Evolutionary conservation across 169 alveolate genomes (phyloP).

Genomic region (Eimeria falciformis): DNA sequence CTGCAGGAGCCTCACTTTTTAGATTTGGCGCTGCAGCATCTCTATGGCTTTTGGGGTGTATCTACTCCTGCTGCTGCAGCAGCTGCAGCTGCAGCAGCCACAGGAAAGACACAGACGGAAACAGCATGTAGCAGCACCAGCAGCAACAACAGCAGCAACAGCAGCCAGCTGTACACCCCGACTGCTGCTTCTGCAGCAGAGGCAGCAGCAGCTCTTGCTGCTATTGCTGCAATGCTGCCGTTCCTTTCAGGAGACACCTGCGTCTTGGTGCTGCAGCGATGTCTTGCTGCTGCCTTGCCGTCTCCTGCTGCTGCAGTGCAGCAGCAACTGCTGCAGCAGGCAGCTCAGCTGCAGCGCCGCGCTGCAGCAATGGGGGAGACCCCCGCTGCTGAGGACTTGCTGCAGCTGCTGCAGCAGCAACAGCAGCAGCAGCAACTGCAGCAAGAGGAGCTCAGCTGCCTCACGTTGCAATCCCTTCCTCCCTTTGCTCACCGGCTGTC

Average conservation of each 20-base stretch:
- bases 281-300: constrained; percentile 49
- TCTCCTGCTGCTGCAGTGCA: constrained; percentile 50
- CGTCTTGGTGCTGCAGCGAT: constrained; percentile 26
- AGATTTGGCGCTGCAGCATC: constrained; percentile 44
- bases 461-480: constrained; percentile 13
- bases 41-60: constrained; percentile 29
- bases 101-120: background rate
- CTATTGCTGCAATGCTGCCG: constrained; percentile 37
- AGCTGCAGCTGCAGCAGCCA: constrained; percentile 28
- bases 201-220: constrained; percentile 46
- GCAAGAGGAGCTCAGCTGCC: constrained; percentile 44
- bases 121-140: constrained; percentile 33
- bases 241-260: constrained; percentile 15
- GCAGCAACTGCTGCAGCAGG: constrained; percentile 40
- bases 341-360: constrained; percentile 35
- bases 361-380: background rate
- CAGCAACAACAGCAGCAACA: constrained; percentile 10
- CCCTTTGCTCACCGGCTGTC: background rate
- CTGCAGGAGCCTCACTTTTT: constrained; percentile 36
- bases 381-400: background rate
- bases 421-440: constrained; percentile 18
- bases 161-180: constrained; percentile 16
- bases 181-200: constrained; percentile 46
- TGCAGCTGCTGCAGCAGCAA: constrained; percentile 55
- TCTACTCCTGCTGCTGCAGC: constrained; percentile 16